Evolutionary conservation across 257 asterid genomes (phyloP).

Genomic region (Oldenlandia corymbosa): DNA sequence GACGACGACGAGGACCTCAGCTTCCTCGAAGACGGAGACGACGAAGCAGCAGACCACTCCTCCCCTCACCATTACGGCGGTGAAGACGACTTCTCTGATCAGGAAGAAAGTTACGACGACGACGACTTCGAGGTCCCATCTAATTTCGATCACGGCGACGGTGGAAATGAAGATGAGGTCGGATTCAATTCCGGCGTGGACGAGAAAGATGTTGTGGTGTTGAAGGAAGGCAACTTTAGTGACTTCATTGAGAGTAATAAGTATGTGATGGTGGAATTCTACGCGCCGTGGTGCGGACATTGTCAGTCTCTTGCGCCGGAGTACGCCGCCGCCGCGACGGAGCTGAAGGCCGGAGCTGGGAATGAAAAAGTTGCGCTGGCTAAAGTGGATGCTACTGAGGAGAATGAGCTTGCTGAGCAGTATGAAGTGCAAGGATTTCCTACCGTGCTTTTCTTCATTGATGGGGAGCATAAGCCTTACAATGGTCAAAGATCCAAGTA

Average conservation of each 20-base stretch:
- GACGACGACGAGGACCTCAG: conserved; percentile 76
- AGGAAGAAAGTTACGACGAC: conserved; percentile 46
- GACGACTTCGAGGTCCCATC: conserved; percentile 34
- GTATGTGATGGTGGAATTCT: conserved; percentile 84
- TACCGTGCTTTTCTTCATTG: conserved; percentile 63
- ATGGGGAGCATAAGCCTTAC: conserved; percentile 69
- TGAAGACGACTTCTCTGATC: conserved; percentile 43
- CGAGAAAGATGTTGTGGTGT: conserved; percentile 66
- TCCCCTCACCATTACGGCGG: conserved; percentile 36
- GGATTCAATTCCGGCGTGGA: conserved; percentile 48
- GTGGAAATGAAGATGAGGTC: conserved; percentile 40
- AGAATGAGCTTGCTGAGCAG: conserved; percentile 64
- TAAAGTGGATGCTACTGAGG: conserved; percentile 75
- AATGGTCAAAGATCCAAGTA: conserved; percentile 75
- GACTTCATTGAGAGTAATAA: conserved; percentile 53
- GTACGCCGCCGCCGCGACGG: conserved; percentile 78
- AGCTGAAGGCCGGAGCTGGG: conserved; percentile 59
- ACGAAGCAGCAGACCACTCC: conserved; percentile 14
- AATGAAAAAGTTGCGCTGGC: conserved; percentile 62
- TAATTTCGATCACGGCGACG: conserved; percentile 13
- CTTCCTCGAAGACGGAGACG: conserved; percentile 54
- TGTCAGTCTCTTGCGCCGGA: conserved; percentile 82
- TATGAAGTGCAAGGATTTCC: conserved; percentile 82
- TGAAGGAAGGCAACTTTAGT: conserved; percentile 59
- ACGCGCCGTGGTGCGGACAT: conserved; percentile 96